Percentiles rank a stretch among this genome's conserved stretches.
phyloP scores from a whole-genome alignment of 345 rosid species.

The Excoecaria cochinchinensis region DNA sequence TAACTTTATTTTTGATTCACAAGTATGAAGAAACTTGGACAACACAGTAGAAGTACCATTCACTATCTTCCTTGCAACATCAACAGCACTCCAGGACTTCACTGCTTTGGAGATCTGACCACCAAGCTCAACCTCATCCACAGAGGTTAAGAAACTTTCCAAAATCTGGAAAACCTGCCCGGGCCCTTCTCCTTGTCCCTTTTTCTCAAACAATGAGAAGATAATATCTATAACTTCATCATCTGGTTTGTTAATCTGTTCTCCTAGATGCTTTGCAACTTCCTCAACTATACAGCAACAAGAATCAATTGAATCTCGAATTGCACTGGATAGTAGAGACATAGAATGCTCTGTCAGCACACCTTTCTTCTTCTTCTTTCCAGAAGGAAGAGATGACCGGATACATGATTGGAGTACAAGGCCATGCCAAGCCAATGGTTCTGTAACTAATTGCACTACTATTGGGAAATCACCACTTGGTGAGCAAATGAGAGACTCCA shows the following conservation, averaged over 20 bases:
- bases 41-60: conserved; percentile 42
- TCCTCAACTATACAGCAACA: conserved; percentile 45
- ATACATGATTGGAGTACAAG: conserved; percentile 72
- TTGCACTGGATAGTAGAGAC: conserved; percentile 36
- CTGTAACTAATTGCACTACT: conserved; percentile 67
- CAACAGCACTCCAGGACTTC: conserved; percentile 58
- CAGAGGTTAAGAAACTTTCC: conserved; percentile 41
- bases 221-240: conserved; percentile 51
- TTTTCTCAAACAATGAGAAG: conserved; percentile 43
- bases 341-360: conserved; percentile 49
- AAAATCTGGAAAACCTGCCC: conserved; percentile 61
- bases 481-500: conserved; percentile 46
- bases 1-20: conserved; percentile 60
- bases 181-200: conserved; percentile 52
- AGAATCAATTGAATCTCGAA: conserved; percentile 54
- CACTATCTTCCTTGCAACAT: conserved; percentile 56
- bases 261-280: conserved; percentile 49
- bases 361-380: conserved; percentile 91
- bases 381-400: conserved; percentile 69
- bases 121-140: conserved; percentile 53
- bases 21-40: conserved; percentile 53
- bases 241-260: conserved; percentile 49
- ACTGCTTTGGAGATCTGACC: conserved; percentile 53
- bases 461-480: conserved; percentile 45
- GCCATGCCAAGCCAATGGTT: conserved; percentile 89